Evolutionary conservation across 768 basidiomycete genomes (phyloP), one percentile per base, ranked within the genome.

Genomic region (Tephrocybe sp.): DNA sequence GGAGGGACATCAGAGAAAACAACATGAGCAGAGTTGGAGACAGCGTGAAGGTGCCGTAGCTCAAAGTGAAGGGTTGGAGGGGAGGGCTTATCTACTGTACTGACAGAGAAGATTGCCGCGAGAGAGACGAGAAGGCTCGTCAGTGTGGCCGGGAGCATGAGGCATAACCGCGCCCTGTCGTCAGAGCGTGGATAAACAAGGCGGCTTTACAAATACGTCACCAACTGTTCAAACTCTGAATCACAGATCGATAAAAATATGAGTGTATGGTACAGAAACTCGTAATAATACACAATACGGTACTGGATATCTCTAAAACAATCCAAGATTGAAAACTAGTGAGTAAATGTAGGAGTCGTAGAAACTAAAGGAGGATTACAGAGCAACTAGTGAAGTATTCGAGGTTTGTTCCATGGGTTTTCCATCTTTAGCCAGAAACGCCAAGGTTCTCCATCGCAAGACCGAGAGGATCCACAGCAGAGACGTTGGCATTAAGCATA

Each of bases 391-490:
- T 36, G 36, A 50, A 22, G n/a, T n/a, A n/a, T n/a, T n/a, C n/a
- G n/a, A n/a, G 33, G n/a, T n/a, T 33, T 40, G n/a, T 34, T 43
- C 29, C 33, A 50, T 29, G 31, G 18, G 10, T 39, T 31, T 29
- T 41, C 36, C 22, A 44, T 18, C 30, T 31, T 47, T 37, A 45
- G 15, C 30, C 24, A 37, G 58, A 54, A 16, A 59, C 29, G 42
- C 68, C 68, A 27, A 85, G 67, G 18, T 69, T 71, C 61, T 85
- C 84, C 79, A 86, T 80, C 7, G 83, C 83, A 45, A 85, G 66
- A 27, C 77, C 79, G 25, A 86, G 75, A 45, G 84, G 78, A 61
- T 86, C 82, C 6, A 73, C 74, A 3, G 69, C 62, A 10, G 71
- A 69, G 10, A 69, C 59, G 48, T 69, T 68, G 45, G 68, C 69